Evolutionary conservation across 2,329 filamentous ascomycete species (phyloP).

Genomic region (Onygenales sp.): DNA sequence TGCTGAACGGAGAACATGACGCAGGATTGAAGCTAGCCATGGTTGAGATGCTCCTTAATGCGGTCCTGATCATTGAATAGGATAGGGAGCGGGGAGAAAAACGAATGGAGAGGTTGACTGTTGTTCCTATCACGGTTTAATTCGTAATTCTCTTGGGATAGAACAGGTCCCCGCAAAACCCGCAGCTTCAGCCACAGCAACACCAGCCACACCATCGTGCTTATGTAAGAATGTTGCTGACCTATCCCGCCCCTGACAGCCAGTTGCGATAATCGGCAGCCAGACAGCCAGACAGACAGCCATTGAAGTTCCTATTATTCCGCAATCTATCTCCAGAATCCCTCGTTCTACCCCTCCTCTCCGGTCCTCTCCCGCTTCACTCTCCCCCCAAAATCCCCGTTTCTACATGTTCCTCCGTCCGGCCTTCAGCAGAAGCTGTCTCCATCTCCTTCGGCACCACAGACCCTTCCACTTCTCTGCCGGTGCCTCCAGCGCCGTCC

Average conservation of each 20-base stretch:
- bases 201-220: neutral
- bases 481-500: conserved; percentile 22
- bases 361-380: neutral
- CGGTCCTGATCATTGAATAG: conserved; percentile 8
- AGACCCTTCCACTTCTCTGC: conserved; percentile 25
- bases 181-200: conserved; percentile 2
- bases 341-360: neutral
- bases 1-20: conserved; percentile 50
- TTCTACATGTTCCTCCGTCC: conserved; percentile 11
- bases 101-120: no score
- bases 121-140: neutral
- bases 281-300: neutral
- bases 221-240: neutral
- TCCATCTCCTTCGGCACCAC: conserved; percentile 10
- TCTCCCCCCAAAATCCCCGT: neutral
- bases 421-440: conserved; percentile 6
- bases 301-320: no score
- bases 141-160: neutral
- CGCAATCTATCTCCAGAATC: no score
- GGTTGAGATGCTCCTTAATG: conserved; percentile 5
- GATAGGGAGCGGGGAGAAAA: no score
- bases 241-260: neutral
- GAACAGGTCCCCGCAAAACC: neutral
- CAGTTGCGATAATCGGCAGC: neutral
- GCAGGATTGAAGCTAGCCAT: conserved; percentile 12